These are phyloP conservation scores for Apiotrichum brassicae DNA, from an alignment of 1,284 basidiomycete genomes.

Conservation along the genomic window DNA sequence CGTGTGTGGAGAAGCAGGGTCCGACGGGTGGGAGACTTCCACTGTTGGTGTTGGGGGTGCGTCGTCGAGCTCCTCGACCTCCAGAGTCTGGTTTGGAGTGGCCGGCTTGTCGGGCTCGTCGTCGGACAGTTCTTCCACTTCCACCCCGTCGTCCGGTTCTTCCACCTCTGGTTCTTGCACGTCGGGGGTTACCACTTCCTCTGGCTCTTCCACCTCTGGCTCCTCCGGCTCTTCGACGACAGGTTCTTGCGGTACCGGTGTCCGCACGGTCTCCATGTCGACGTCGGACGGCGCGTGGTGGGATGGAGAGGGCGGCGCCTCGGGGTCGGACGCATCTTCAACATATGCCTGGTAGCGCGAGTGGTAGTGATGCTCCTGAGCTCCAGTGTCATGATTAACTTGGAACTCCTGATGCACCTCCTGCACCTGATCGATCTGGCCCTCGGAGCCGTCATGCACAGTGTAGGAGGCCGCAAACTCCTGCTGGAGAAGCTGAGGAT, in stretches of 20 bases:
- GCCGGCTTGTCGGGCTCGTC: not conserved
- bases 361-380: not conserved
- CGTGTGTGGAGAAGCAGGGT: not conserved
- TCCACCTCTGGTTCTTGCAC: not conserved
- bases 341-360: not conserved
- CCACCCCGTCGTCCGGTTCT: not conserved
- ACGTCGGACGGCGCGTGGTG: too few species aligned
- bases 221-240: not conserved
- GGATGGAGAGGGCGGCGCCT: not conserved
- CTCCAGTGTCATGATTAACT: not conserved
- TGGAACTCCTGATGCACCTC: too few species aligned
- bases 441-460: not conserved
- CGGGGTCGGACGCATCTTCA: constrained; percentile 1
- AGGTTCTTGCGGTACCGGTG: too few species aligned
- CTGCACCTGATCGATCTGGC: too few species aligned
- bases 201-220: not conserved
- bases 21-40: not conserved
- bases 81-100: not conserved
- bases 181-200: not conserved
- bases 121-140: not conserved
- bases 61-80: not conserved
- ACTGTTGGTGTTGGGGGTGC: not conserved
- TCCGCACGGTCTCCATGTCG: too few species aligned
- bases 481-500: not conserved
- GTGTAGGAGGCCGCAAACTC: not conserved